Evolutionary conservation across 352 stramenopile genomes (phyloP), one percentile per base, ranked within the genome.

Genomic region (Globisporangium cederbergense): DNA sequence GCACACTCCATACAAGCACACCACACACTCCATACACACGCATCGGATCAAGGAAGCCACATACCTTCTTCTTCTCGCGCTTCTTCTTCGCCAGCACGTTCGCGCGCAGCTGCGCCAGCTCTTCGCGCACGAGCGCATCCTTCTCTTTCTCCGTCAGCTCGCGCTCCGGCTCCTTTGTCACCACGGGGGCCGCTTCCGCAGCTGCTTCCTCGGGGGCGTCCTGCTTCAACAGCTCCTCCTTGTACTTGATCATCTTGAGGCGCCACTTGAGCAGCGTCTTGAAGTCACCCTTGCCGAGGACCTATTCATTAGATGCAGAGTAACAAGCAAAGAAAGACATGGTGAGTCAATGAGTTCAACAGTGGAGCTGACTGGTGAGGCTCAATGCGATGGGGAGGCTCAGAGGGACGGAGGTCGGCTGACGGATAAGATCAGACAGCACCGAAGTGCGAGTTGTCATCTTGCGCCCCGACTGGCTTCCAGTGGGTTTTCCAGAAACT

Each of bases 231-330:
- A 96, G 76, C 50, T 94, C 85, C 2, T 90, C 77, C 58, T 92
- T 93, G 77, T 93, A 94, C 62, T 88, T 87, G 6, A 78, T 68
- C 85, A 99, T 98, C 40, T 97, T 96, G 6, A 96, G 77, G 20
- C 98, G 88, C 98, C 98, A 99, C 58, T 96, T 98, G 11, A 99
- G 75, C 22, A 99, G 68, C 28, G 77, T 78, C 75, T 98, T 99
- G 62, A 99, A 99, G 65, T 99, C 98, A 7, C 77, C 73, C 58
- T 99, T 99, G 54, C 98, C 98, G 14, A 99, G 83, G 9, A 99
- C 87, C 87, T 96, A 72, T 0, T 68, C 0, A 72, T 0, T 68
- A 0, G 1, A 53, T 58, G 32, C 32, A 36, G 32, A 5, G 18
- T 53, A 40, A 40, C 11, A 45, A 25, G 64, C 0, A 36, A 36